Conservation (phyloP, 306 rosid species). For the Luffa aegyptiaca region DNA sequence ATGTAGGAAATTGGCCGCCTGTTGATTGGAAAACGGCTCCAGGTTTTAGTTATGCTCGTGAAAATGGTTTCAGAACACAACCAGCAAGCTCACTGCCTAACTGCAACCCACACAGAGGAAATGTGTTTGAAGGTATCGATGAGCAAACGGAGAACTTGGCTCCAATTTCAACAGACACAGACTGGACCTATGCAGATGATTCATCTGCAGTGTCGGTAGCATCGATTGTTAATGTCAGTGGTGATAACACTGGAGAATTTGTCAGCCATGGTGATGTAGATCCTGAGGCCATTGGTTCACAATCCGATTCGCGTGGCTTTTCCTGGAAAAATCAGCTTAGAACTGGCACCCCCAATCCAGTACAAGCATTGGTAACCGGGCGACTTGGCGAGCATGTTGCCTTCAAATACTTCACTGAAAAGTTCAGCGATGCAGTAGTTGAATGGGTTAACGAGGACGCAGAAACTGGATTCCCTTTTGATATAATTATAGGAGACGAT, state of each 20-base stretch:
- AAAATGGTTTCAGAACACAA: slow-evolving; percentile 41
- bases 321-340: slow-evolving; percentile 34
- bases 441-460: slow-evolving; percentile 62
- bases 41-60: slow-evolving; percentile 53
- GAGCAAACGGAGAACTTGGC: slow-evolving; percentile 20
- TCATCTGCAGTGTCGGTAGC: slow-evolving; percentile 23
- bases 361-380: slow-evolving; percentile 44
- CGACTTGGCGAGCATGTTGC: slow-evolving; percentile 68
- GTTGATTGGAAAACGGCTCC: slow-evolving; percentile 85
- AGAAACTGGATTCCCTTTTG: slow-evolving; percentile 76
- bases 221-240: slow-evolving; percentile 23
- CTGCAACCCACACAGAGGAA: slow-evolving; percentile 12
- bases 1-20: slow-evolving; percentile 55
- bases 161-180: slow-evolving; percentile 28
- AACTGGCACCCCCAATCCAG: slow-evolving; percentile 36
- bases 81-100: slow-evolving; percentile 24
- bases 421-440: slow-evolving; percentile 33
- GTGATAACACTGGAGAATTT: slow-evolving; percentile 21
- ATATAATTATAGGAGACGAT: slow-evolving; percentile 33
- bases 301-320: slow-evolving; percentile 14
- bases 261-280: slow-evolving; percentile 18
- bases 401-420: slow-evolving; percentile 39
- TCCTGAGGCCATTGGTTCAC: slow-evolving; percentile 10
- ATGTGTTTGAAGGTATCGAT: slow-evolving; percentile 18
- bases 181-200: slow-evolving; percentile 35